Percentiles rank a stretch among this genome's conserved stretches.
phyloP scores from a whole-genome alignment of 1,139 yeast genomes.

The Suhomyces choctaworum region DNA sequence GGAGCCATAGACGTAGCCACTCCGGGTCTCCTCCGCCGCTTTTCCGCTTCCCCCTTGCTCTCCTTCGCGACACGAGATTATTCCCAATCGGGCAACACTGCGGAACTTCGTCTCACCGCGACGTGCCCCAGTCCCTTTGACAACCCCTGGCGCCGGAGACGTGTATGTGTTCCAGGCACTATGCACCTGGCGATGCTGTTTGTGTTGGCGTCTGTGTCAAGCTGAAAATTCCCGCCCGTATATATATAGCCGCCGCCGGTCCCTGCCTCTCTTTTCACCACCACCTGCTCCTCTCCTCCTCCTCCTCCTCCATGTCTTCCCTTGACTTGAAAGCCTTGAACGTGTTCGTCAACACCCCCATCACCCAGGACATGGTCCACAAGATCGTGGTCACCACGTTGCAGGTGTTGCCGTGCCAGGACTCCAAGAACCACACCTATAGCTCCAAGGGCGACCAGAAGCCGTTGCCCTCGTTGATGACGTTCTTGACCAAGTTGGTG shows the following conservation, averaged over 20 bases:
- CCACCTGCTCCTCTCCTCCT: neutral
- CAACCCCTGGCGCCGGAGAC: conserved; percentile 8
- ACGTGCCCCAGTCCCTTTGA: conserved; percentile 6
- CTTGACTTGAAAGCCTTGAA: conserved; percentile 56
- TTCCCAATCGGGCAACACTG: too few species aligned
- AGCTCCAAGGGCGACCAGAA: conserved; percentile 28
- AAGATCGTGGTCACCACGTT: conserved; percentile 61
- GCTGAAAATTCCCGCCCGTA: conserved; percentile 2
- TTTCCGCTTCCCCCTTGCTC: too few species aligned
- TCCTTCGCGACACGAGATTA: too few species aligned
- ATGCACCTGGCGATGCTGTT: conserved; percentile 7
- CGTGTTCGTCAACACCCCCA: conserved; percentile 55
- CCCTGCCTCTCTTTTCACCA: neutral
- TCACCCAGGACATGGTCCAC: conserved; percentile 66
- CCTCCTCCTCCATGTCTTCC: conserved; percentile 14
- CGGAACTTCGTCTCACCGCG: too few species aligned
- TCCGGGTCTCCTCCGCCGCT: too few species aligned
- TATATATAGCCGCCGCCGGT: conserved; percentile 1
- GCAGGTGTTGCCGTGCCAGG: conserved; percentile 60
- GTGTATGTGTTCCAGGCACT: conserved; percentile 8
- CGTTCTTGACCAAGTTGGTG: conserved; percentile 68
- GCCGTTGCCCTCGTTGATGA: conserved; percentile 68
- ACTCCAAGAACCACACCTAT: conserved; percentile 33
- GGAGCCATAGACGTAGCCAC: too few species aligned
- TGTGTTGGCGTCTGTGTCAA: conserved; percentile 3